phyloP scores from a whole-genome alignment of 1,284 basidiomycete species.

The Malassezia pachydermatis region DNA sequence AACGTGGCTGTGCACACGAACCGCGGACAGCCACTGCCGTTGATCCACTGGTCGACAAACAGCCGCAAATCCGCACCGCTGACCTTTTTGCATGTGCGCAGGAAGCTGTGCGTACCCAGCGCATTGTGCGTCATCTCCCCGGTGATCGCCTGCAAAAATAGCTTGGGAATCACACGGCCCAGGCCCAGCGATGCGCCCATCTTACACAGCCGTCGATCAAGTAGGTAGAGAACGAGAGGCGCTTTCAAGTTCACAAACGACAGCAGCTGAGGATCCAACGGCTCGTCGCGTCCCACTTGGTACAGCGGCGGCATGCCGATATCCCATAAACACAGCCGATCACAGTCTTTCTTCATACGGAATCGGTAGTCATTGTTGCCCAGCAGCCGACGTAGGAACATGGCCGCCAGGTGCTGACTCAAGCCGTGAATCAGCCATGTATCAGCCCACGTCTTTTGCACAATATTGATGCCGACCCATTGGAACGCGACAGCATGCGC shows the following conservation, averaged over 20 bases:
- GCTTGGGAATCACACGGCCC: slow-evolving; percentile 83
- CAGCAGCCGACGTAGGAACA: slow-evolving; percentile 75
- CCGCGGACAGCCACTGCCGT: slow-evolving; percentile 86
- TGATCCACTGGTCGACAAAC: slow-evolving; percentile 97
- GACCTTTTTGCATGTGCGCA: slow-evolving; percentile 84
- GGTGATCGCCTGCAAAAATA: slow-evolving; percentile 85
- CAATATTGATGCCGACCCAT: slow-evolving; percentile 94
- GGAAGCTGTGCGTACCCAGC: slow-evolving; percentile 78
- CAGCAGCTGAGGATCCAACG: slow-evolving; percentile 49
- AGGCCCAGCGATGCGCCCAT: slow-evolving; percentile 88
- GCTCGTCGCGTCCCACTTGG: slow-evolving; percentile 69
- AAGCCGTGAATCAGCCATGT: slow-evolving; percentile 91
- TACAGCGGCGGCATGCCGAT: slow-evolving; percentile 84
- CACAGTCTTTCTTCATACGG: slow-evolving; percentile 88
- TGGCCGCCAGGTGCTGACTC: slow-evolving; percentile 75
- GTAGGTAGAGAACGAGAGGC: slow-evolving; percentile 85
- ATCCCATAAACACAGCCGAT: slow-evolving; percentile 79
- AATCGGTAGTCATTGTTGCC: slow-evolving; percentile 98
- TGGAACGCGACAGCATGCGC: slow-evolving; percentile 76
- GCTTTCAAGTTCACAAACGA: slow-evolving; percentile 86
- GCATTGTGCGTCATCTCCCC: slow-evolving; percentile 71
- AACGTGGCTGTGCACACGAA: slow-evolving; percentile 84
- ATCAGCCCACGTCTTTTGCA: slow-evolving; percentile 87
- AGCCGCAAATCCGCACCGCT: slow-evolving; percentile 66
- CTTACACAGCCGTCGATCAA: slow-evolving; percentile 85